Percentiles rank a stretch among this genome's conserved stretches.
phyloP scores from a whole-genome alignment of 352 stramenopile genomes.

The Phytophthora litchii region DNA sequence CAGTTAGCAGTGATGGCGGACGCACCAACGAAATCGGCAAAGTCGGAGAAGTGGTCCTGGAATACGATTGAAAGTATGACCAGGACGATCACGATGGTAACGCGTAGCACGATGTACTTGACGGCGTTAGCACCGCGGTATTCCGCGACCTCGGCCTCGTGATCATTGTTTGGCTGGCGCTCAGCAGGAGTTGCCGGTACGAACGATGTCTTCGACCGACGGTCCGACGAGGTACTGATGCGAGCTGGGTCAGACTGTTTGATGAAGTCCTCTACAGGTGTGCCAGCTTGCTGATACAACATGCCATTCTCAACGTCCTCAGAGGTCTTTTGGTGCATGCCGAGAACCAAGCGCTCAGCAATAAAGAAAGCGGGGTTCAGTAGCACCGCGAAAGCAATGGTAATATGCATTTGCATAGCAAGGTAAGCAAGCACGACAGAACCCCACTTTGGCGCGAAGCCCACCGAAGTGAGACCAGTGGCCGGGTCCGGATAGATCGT shows the following conservation, averaged over 20 bases:
- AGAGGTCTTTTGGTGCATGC: conserved; percentile 31
- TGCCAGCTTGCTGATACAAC: conserved; percentile 18
- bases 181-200: conserved; percentile 33
- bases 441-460: conserved; percentile 29
- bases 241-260: conserved; percentile 17
- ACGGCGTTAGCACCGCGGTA: conserved; percentile 41
- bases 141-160: conserved; percentile 25
- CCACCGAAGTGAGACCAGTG: conserved; percentile 32
- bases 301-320: conserved; percentile 17
- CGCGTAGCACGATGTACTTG: conserved; percentile 31
- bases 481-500: conserved; percentile 27
- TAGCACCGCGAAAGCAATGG: conserved; percentile 46
- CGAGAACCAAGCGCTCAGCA: conserved; percentile 42
- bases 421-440: conserved; percentile 32
- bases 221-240: conserved; percentile 16
- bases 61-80: conserved; percentile 40
- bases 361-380: conserved; percentile 47
- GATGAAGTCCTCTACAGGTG: conserved; percentile 12
- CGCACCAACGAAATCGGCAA: conserved; percentile 48
- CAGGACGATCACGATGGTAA: conserved; percentile 35
- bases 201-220: conserved; percentile 38
- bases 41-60: conserved; percentile 46
- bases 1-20: conserved; percentile 38
- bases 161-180: conserved; percentile 11
- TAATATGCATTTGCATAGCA: conserved; percentile 41